Conservation (phyloP, 352 stramenopile genomes). For the Thraustochytrium striatum region DNA sequence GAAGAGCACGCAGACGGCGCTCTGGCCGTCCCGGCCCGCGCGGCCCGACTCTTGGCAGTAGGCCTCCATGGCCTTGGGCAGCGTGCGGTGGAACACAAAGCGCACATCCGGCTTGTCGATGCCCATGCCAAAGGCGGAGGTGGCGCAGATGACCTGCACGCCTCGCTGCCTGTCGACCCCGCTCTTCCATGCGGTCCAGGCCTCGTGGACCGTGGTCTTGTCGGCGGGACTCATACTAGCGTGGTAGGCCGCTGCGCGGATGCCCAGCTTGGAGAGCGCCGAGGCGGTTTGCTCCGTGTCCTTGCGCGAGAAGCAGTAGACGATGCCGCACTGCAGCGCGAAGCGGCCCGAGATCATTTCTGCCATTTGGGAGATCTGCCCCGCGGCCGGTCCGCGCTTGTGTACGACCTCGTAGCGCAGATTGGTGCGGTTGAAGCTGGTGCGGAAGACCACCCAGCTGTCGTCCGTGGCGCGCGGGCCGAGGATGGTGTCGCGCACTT, state of each 20-base stretch:
- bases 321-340: slow-evolving; percentile 62
- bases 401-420: slow-evolving; percentile 27
- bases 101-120: slow-evolving; percentile 83
- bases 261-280: slow-evolving; percentile 57
- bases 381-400: slow-evolving; percentile 18
- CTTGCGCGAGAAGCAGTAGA: slow-evolving; percentile 79
- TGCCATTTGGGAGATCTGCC: not conserved
- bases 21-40: slow-evolving; percentile 85
- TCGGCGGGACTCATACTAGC: slow-evolving; percentile 64
- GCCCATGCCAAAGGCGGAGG: slow-evolving; percentile 81
- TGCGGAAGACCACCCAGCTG: slow-evolving; percentile 25
- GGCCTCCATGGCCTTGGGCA: slow-evolving; percentile 85
- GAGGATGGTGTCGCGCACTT: slow-evolving; percentile 45
- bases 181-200: slow-evolving; percentile 54
- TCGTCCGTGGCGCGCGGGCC: slow-evolving; percentile 26
- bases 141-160: slow-evolving; percentile 69
- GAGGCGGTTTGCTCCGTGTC: slow-evolving; percentile 72
- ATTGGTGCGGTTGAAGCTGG: slow-evolving; percentile 40
- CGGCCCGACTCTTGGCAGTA: slow-evolving; percentile 94
- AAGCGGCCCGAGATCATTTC: slow-evolving; percentile 49
- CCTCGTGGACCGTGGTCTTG: slow-evolving; percentile 61
- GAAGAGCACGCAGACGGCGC: slow-evolving; percentile 75
- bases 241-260: slow-evolving; percentile 68
- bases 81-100: slow-evolving; percentile 74
- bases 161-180: not conserved